Evolutionary conservation across 108 stramenopile species (phyloP), one percentile per base, ranked within the genome.

Genomic region (Skeletonema grethae): DNA sequence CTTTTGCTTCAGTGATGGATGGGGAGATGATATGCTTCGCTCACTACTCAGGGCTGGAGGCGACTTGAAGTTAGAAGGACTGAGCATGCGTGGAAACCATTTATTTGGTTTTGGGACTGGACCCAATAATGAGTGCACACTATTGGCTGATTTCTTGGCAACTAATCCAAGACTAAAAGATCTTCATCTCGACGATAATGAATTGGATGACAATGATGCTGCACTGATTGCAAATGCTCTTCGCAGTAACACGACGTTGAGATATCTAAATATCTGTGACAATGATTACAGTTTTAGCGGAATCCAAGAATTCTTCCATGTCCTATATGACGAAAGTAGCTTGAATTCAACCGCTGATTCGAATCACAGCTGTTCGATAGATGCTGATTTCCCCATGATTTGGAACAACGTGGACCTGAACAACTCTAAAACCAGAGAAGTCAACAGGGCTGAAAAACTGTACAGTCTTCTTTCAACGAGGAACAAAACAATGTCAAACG

Each of bases 261-360:
- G 59, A 60, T 1, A 60, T 34, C 30, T 60, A 0, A 0, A 0
- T n/a, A n/a, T 60, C n/a, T 0, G n/a, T 25, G 18, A 0, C 0
- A 59, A 34, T 30, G 18, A 22, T 8, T 5, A 30, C 15, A 8
- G 18, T 11, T 4, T 31, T 15, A 6, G 3, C n/a, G 59, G 59
- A n/a, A 11, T 0, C 5, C n/a, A 60, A 20, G 59, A 29, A 7
- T 34, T 60, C 5, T 8, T 7, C 7, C n/a, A 0, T 34, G 59
- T 8, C 0, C 12, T 60, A n/a, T 60, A 6, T 4, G 59, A 60
- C 7, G 36, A 60, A 22, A 36, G n/a, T 11, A 60, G 7, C 2
- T n/a, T 60, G 25, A 60, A 60, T 30, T 22, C 59, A 16, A 8
- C 31, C 10, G 4, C 59, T 34, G 59, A 60, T 20, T 60, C 59